Evolutionary conservation across 305 asterid species (phyloP).

Genomic region (Fraxinus angustifolia): DNA sequence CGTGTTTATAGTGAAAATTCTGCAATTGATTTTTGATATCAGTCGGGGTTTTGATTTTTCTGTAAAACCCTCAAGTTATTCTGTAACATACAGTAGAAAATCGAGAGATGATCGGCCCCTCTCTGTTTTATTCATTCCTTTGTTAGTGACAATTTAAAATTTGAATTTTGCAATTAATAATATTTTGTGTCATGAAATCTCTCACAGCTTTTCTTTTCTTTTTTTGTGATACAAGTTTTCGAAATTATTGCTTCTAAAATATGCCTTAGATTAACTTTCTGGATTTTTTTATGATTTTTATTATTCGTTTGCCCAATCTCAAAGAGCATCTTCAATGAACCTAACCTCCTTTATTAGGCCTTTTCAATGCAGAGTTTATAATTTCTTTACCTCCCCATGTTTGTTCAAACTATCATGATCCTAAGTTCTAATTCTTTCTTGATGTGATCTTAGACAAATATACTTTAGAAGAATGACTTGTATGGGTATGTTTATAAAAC

Average conservation of each 20-base stretch:
- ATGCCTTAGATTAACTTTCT: not conserved
- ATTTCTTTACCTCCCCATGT: not conserved
- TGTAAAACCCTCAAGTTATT: not conserved
- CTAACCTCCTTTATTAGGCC: not conserved
- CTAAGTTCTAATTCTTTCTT: not conserved
- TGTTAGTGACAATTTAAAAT: not conserved
- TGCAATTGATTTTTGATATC: not conserved
- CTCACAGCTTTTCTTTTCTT: not conserved
- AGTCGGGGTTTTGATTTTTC: not conserved
- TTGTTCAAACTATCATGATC: not conserved
- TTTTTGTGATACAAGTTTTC: not conserved
- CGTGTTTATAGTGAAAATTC: not conserved
- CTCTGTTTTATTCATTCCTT: not conserved
- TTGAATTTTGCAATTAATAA: not conserved
- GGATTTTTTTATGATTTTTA: not conserved
- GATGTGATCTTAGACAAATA: not conserved
- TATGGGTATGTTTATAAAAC: not conserved
- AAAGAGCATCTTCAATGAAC: not conserved
- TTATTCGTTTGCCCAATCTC: not conserved
- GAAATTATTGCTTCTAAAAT: not conserved
- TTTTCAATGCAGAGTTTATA: not conserved
- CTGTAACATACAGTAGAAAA: not conserved
- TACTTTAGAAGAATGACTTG: not conserved
- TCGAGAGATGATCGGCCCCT: not conserved
- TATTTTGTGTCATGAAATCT: not conserved